Evolutionary conservation across 1,139 yeast genomes (phyloP).

Genomic region (Yamadazyma atlantica): DNA sequence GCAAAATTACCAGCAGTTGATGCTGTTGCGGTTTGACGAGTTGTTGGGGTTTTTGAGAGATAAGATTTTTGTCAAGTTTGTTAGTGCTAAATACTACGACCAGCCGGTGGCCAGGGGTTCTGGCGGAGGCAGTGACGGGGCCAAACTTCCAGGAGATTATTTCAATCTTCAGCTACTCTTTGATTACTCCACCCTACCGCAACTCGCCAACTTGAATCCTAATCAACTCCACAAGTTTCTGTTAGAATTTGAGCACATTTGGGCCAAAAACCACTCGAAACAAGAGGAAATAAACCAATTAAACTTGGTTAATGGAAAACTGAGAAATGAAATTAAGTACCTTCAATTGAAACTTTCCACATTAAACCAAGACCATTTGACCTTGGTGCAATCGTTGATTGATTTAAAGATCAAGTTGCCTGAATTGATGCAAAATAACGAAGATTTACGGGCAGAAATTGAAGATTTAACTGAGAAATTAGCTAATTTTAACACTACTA

Average conservation of each 20-base stretch:
- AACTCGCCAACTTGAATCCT: conserved; percentile 74
- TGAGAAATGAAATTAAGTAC: conserved; percentile 71
- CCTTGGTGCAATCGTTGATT: conserved; percentile 42
- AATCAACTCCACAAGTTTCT: conserved; percentile 66
- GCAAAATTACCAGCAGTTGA: conserved; percentile 58
- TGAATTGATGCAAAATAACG: conserved; percentile 71
- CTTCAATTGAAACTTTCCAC: conserved; percentile 69
- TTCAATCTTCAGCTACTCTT: neutral
- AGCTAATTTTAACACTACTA: conserved; percentile 41
- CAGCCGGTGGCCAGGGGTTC: conserved; percentile 10
- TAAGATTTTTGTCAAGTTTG: conserved; percentile 69
- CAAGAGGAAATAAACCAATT: conserved; percentile 68
- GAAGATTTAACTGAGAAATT: conserved; percentile 55
- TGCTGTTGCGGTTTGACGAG: conserved; percentile 69
- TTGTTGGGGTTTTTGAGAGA: conserved; percentile 77
- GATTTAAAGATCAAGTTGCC: conserved; percentile 42
- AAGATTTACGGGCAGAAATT: conserved; percentile 66
- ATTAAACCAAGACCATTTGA: conserved; percentile 73
- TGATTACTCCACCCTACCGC: neutral
- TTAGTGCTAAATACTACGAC: conserved; percentile 40
- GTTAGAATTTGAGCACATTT: conserved; percentile 73
- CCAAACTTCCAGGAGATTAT: conserved; percentile 60
- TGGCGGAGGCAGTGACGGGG: too few species aligned
- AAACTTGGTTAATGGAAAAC: conserved; percentile 64
- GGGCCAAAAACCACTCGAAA: conserved; percentile 65